Evolutionary conservation across 1,284 basidiomycete species (phyloP).

Genomic region (Coniferiporia sulphurascens): DNA sequence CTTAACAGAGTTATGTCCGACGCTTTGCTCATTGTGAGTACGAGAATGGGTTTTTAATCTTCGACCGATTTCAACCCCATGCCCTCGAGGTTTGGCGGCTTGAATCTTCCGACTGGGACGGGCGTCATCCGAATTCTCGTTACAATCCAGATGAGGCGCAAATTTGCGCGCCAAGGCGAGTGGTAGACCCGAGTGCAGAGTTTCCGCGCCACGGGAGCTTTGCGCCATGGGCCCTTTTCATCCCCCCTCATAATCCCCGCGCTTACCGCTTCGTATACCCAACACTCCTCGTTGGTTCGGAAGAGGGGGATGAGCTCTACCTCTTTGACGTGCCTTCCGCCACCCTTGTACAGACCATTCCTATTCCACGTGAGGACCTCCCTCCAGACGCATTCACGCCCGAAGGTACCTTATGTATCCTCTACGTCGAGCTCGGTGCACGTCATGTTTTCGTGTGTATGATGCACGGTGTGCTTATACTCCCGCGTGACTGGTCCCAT

Average conservation of each 20-base stretch:
- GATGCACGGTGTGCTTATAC: constrained; percentile 42
- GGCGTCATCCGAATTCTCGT: constrained; percentile 26
- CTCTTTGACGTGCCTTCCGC: constrained; percentile 57
- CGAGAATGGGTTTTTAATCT: constrained; percentile 62
- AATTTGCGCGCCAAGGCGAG: constrained; percentile 24
- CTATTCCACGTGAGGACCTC: constrained; percentile 17
- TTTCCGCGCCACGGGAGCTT: constrained; percentile 41
- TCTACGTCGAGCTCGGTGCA: constrained; percentile 63
- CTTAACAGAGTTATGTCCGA: constrained; percentile 45
- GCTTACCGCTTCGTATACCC: constrained; percentile 70
- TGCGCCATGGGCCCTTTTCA: constrained; percentile 51
- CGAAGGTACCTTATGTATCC: constrained; percentile 32
- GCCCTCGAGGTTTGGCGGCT: constrained; percentile 67
- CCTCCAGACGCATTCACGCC: constrained; percentile 6
- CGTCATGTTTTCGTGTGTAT: constrained; percentile 60
- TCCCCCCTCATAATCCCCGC: constrained; percentile 39
- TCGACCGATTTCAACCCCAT: constrained; percentile 49
- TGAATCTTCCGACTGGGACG: constrained; percentile 20
- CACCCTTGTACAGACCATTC: constrained; percentile 40
- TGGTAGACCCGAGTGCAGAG: constrained; percentile 12
- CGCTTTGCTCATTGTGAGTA: constrained; percentile 69
- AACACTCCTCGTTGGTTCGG: constrained; percentile 45
- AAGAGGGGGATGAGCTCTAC: constrained; percentile 36
- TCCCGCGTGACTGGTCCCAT: constrained; percentile 37
- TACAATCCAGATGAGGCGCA: constrained; percentile 30